Base-by-base conservation (phyloP, 306 rosid species). In the Castanea crenata region DNA sequence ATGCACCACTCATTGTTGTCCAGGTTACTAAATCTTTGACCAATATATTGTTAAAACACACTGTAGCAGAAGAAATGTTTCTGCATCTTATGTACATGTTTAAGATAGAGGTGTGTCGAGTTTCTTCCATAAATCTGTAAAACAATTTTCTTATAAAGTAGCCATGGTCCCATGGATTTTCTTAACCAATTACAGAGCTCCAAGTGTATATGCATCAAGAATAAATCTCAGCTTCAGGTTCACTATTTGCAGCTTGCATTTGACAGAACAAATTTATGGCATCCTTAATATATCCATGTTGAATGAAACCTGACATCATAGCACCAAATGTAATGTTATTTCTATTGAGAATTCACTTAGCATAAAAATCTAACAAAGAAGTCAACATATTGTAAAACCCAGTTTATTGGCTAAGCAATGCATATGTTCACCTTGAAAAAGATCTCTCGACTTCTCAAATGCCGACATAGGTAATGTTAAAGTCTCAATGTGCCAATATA, bases 41-140 rank as follows among this genome's bases (percentile, higher is more conserved):
- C 11, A 0, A 7, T 38, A 16, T 29, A 41, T 55, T 71, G 52
- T 72, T 73, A 56, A 90, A 88, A 63, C 76, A 87, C 15, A 69
- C 65, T 74, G 27, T 83, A 51, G 91, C 85, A 16, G 84, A 79
- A 76, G 78, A 79, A 59, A 86, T 84, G 80, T 78, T 82, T 31
- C 93, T 90, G 27, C 87, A 73, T 86, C 83, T 84, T 65, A 82
- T 35, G 83, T 86, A 87, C 91, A 90, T 84, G 86, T 86, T 90
- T 56, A 87, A 74, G 61, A 90, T 72, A 46, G 93, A 90, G 67
- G 81, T 81, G 74, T 79, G 85, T 19, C 32, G 12, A 74, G 61
- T 44, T 73, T 57, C 62, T 27, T 64, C 73, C 27, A 72, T 77
- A 59, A 29, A 63, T 31, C 73, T 79, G 74, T 63, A 51, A 25